Evolutionary conservation across 306 rosid species (phyloP).

Genomic region (Inga laurina): DNA sequence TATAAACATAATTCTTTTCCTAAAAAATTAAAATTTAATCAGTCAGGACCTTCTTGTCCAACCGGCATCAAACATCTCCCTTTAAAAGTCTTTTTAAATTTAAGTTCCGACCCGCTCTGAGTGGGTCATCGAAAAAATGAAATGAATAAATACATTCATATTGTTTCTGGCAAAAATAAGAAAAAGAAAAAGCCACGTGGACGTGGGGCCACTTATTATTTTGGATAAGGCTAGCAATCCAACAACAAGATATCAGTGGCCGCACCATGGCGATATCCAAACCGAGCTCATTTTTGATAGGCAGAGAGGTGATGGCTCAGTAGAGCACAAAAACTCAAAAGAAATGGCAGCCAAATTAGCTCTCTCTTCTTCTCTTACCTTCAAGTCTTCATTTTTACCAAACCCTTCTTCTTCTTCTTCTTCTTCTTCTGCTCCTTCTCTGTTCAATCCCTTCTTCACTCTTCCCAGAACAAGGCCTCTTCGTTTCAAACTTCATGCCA

Average conservation of each 20-base stretch:
- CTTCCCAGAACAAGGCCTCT: conserved; percentile 38
- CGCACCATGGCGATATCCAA: conserved; percentile 44
- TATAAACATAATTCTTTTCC: too few relatives aligned
- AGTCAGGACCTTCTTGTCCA: too few relatives aligned
- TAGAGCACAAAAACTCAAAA: conserved; percentile 22
- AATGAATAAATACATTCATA: too few relatives aligned
- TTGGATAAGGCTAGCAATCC: conserved; percentile 43
- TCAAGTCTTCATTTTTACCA: conserved; percentile 48
- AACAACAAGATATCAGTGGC: conserved; percentile 17
- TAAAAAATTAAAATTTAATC: too few relatives aligned
- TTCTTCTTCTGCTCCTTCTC: conserved; percentile 36
- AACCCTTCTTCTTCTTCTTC: conserved; percentile 41
- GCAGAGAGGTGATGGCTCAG: conserved; percentile 29
- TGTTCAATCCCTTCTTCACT: background rate
- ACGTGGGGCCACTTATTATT: background rate
- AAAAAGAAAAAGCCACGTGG: background rate
- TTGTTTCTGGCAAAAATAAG: too few relatives aligned
- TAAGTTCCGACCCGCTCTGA: too few relatives aligned
- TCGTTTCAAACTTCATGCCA: conserved; percentile 63
- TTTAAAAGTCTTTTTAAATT: too few relatives aligned
- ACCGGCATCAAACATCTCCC: too few relatives aligned
- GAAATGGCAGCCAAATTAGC: conserved; percentile 66
- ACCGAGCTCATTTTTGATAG: conserved; percentile 35
- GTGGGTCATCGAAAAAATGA: too few relatives aligned
- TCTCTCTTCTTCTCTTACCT: conserved; percentile 53